Evolutionary conservation across 2,329 filamentous ascomycete species (phyloP), one percentile per base, ranked within the genome.

Genomic region (Aureobasidium sp.): DNA sequence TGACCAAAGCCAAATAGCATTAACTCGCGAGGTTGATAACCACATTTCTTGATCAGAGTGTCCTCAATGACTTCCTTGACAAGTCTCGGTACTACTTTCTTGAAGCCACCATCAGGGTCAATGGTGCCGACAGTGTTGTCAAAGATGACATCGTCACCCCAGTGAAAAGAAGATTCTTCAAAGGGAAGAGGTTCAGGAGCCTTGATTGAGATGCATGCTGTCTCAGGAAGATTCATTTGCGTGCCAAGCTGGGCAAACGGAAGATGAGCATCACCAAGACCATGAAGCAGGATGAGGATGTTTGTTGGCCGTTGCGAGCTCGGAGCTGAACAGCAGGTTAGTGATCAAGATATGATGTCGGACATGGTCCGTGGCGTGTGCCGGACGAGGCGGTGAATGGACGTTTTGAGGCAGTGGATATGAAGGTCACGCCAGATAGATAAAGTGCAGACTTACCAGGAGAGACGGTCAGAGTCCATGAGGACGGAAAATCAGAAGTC

Each of bases 281-380:
- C 91, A 74, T 96, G 92, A 63, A 96, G 84, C 57, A 96, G 83
- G 70, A 96, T 77, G 65, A 96, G 84, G 67, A 95, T 81, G 68
- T 92, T 87, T 47, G 86, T 88, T 10, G 87, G 84, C 13, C 82
- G 82, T 64, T 88, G 84, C 29, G 72, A 71, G 36, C 68, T 65
- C 41, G 82, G 69, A 15, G 78, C 77, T 70, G 74, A 69, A 70
- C 10, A 26, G 32, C 37, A 24, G 17, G 53, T 63, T 41, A 64
- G 60, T 43, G 27, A 20, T n/a, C n/a, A 29, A 17, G 29, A 27
- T 48, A 26, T 56, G 59, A 41, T 39, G 24, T 44, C 41, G 61
- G 34, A 47, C 57, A 32, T 64, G 47, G 50, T 56, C 52, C 59
- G 61, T 62, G 59, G 50, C 65, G 56, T 9, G 17, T 29, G 26